phyloP scores from a whole-genome alignment of 2,329 filamentous ascomycete species.

The Alternaria triticimaculans region DNA sequence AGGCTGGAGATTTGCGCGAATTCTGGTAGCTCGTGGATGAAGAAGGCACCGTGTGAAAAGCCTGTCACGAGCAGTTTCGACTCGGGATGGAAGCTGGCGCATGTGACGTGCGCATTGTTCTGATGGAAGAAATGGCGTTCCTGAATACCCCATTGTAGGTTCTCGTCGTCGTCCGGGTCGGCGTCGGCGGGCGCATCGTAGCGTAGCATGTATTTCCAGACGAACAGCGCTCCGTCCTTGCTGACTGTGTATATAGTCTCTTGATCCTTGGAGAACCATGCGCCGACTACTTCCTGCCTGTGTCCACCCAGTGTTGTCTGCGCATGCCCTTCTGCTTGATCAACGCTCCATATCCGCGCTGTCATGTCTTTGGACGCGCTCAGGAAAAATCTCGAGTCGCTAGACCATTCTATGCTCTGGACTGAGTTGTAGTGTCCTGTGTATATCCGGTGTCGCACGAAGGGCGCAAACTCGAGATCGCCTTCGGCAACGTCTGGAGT shows the following conservation, averaged over 20 bases:
- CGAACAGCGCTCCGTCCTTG: conserved; percentile 95
- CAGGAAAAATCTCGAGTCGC: conserved; percentile 93
- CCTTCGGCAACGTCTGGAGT: conserved; percentile 84
- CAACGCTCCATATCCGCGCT: conserved; percentile 91
- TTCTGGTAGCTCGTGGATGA: conserved; percentile 92
- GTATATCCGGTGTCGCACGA: conserved; percentile 85
- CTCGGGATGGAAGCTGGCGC: conserved; percentile 84
- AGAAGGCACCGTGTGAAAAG: conserved; percentile 93
- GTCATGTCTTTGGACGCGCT: conserved; percentile 92
- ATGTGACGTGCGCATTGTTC: conserved; percentile 82
- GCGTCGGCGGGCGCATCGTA: conserved; percentile 61
- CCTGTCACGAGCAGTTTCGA: conserved; percentile 95
- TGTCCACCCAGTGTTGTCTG: conserved; percentile 92
- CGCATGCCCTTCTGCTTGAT: conserved; percentile 84
- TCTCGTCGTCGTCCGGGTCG: conserved; percentile 67
- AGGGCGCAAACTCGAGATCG: conserved; percentile 92
- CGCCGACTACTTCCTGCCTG: conserved; percentile 86
- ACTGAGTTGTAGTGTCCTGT: conserved; percentile 89
- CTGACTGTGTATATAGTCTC: conserved; percentile 96
- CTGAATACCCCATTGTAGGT: conserved; percentile 89
- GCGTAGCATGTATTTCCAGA: conserved; percentile 81
- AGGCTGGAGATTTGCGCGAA: conserved; percentile 94
- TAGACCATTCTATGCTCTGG: conserved; percentile 90
- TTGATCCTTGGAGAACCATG: conserved; percentile 95
- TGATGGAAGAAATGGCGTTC: conserved; percentile 94